Conservation (phyloP, 305 asterid genomes). For the Petunia hybrid region DNA sequence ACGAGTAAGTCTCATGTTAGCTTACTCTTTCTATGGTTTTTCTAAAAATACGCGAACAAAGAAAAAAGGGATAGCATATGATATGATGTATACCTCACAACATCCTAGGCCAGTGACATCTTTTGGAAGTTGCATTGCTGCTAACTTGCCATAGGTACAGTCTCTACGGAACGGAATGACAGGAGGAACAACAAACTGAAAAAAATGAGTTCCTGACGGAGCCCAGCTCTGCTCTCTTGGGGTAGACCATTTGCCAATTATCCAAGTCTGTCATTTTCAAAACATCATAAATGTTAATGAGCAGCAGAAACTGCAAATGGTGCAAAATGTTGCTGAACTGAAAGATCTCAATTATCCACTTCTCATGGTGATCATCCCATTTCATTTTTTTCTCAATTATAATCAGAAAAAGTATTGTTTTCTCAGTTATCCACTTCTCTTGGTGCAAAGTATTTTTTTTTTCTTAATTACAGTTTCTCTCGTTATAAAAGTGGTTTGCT, state of each 20-base stretch:
- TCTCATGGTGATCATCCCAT: no score
- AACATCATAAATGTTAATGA: constrained; percentile 6
- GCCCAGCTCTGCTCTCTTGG: constrained; percentile 87
- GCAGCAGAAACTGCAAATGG: not conserved
- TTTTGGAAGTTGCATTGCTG: constrained; percentile 82
- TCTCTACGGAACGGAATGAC: constrained; percentile 76
- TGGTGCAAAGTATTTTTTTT: no score
- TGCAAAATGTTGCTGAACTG: not conserved
- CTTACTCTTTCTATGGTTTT: not conserved
- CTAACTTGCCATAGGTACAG: constrained; percentile 78
- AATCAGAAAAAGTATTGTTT: no score
- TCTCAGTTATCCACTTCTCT: no score
- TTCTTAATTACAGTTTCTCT: not conserved
- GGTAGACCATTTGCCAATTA: constrained; percentile 83
- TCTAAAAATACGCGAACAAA: not conserved
- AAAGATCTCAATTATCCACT: not conserved
- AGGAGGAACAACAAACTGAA: constrained; percentile 93
- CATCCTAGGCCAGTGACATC: constrained; percentile 82
- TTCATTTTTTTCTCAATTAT: no score
- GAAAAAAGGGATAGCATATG: not conserved
- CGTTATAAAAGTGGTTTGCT: not conserved
- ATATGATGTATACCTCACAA: constrained; percentile 64
- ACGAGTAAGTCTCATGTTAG: not conserved
- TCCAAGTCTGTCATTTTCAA: constrained; percentile 66
- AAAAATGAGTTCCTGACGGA: constrained; percentile 80